Evolutionary conservation across 2,329 filamentous ascomycete species (phyloP).

Genomic region (Ophiostoma montium): DNA sequence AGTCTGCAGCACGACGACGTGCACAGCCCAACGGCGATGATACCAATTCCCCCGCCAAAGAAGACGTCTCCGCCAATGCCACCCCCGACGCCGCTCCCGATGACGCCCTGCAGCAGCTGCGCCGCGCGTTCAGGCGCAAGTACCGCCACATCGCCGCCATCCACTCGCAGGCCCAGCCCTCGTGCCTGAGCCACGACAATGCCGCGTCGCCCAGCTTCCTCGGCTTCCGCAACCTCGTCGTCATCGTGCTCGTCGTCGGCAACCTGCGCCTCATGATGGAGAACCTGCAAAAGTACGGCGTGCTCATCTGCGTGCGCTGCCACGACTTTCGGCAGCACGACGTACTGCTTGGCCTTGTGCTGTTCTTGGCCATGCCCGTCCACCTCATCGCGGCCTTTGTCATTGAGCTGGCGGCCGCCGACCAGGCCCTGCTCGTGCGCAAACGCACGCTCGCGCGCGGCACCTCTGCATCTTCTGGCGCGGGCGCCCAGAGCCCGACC

Average conservation of each 20-base stretch:
- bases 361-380: conserved; percentile 80
- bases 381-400: conserved; percentile 83
- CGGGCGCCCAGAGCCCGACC: conserved; percentile 39
- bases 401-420: conserved; percentile 73
- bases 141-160: conserved; percentile 89
- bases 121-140: conserved; percentile 39
- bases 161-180: conserved; percentile 57
- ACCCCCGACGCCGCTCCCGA: not conserved
- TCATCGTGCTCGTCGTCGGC: conserved; percentile 81
- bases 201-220: conserved; percentile 65
- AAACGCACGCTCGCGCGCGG: conserved; percentile 28
- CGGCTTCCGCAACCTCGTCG: conserved; percentile 92
- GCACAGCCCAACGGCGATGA: not conserved
- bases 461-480: too few relatives aligned
- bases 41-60: not conserved
- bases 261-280: conserved; percentile 92
- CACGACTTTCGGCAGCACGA: conserved; percentile 77
- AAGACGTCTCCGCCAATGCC: not conserved
- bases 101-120: conserved; percentile 16
- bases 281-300: conserved; percentile 96
- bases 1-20: conserved; percentile 15
- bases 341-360: conserved; percentile 55
- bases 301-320: conserved; percentile 80
- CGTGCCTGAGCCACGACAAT: conserved; percentile 77
- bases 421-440: conserved; percentile 57